Conservation (phyloP, 202 grass and related monocot species). For the Schoenoplectus triqueter region DNA sequence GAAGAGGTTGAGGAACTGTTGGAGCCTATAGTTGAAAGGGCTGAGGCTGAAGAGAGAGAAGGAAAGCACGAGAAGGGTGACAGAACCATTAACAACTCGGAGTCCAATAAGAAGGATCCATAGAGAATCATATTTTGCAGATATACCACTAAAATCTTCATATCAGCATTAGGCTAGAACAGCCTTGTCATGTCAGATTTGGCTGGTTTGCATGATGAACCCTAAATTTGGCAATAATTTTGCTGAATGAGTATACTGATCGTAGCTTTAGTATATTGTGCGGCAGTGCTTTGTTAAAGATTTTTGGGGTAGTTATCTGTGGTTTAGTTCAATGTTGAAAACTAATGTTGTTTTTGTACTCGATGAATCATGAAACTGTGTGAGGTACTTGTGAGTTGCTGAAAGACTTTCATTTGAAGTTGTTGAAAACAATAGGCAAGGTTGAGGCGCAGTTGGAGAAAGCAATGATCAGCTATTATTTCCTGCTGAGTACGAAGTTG, state of each 20-base stretch:
- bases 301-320: not conserved
- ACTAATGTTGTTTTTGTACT: not conserved
- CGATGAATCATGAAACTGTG: not conserved
- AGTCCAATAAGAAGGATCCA: not conserved
- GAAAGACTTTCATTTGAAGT: not conserved
- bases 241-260: slow-evolving; percentile 11
- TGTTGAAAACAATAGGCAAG: not conserved
- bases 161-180: not conserved
- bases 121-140: not conserved
- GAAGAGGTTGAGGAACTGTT: slow-evolving; percentile 13
- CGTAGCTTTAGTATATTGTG: not conserved
- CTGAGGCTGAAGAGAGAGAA: not conserved
- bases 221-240: not conserved
- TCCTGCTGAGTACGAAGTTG: no score
- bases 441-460: no score
- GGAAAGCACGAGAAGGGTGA: not conserved
- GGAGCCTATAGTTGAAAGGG: slow-evolving; percentile 5
- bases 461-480: no score
- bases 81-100: slow-evolving; percentile 6
- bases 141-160: not conserved
- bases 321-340: not conserved
- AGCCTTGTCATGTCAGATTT: not conserved
- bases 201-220: not conserved
- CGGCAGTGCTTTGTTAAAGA: no score
- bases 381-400: not conserved